Conservation (phyloP, 345 rosid genomes). For the Cochlearia excelsa region DNA sequence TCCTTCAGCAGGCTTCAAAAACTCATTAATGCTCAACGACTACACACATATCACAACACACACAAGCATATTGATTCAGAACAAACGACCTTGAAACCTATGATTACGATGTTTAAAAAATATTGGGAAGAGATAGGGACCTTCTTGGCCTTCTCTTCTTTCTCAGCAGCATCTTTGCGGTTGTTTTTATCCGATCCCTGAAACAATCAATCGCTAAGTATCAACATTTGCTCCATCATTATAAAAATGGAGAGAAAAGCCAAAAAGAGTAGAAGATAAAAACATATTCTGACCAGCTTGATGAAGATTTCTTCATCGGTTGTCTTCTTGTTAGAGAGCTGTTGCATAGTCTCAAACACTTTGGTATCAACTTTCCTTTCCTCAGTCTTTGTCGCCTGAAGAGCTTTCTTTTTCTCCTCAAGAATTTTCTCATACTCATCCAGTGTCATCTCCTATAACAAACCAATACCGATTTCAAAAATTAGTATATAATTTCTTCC, state of each 20-base stretch:
- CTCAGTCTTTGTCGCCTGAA: conserved; percentile 52
- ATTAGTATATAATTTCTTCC: neutral
- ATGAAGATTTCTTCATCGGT: conserved; percentile 48
- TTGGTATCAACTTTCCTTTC: conserved; percentile 64
- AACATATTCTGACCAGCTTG: conserved; percentile 48
- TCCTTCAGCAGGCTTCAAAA: conserved; percentile 34
- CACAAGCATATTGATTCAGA: conserved; percentile 1
- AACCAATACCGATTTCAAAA: neutral
- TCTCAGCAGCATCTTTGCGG: conserved; percentile 58
- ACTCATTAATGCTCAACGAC: conserved; percentile 36
- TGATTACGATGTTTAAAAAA: neutral
- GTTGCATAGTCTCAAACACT: conserved; percentile 71
- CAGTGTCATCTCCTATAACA: conserved; percentile 42
- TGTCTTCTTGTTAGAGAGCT: conserved; percentile 61
- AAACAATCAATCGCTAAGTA: neutral
- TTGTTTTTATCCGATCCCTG: conserved; percentile 73
- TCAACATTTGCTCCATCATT: conserved; percentile 1
- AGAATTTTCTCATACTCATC: conserved; percentile 53
- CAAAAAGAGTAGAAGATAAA: neutral
- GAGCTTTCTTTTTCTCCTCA: conserved; percentile 67
- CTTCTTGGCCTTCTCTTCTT: conserved; percentile 62
- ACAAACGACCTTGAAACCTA: neutral
- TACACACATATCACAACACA: conserved; percentile 4
- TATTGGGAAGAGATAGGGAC: conserved; percentile 19
- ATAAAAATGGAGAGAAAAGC: neutral